Percentiles rank a stretch among this genome's conserved stretches.
Evolutionary conservation across 495 filamentous ascomycete species (phyloP).

Genomic region (Podospora comata): DNA sequence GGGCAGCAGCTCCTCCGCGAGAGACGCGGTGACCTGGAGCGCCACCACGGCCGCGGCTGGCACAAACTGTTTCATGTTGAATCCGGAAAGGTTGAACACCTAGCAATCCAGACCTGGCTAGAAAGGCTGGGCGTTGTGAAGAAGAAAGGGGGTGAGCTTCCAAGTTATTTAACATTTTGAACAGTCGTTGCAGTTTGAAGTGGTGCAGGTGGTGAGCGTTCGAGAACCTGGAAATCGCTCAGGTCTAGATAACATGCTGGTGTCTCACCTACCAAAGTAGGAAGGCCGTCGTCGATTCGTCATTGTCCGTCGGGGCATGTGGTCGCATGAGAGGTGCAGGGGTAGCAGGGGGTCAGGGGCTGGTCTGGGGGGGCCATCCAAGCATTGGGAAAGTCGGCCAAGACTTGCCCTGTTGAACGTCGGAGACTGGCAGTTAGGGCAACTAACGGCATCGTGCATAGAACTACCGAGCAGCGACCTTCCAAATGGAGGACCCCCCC

Average conservation of each 20-base stretch:
- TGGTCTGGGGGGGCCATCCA: not conserved
- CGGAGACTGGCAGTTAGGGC: not conserved
- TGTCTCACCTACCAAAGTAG: conserved; percentile 4
- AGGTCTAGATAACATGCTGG: not conserved
- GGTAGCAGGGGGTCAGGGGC: not conserved
- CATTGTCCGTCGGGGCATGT: not conserved
- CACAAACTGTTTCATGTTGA: conserved; percentile 10
- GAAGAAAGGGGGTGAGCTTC: not conserved
- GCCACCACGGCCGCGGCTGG: conserved; percentile 11
- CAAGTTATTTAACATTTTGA: not conserved
- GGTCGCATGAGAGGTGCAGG: not conserved
- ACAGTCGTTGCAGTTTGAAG: not conserved
- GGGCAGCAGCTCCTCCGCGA: conserved; percentile 12
- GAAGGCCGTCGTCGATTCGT: conserved; percentile 6
- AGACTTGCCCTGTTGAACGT: not conserved
- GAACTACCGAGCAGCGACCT: not conserved
- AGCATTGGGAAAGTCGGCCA: conserved; percentile 10
- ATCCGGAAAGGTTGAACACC: not conserved
- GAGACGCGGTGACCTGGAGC: conserved; percentile 14
- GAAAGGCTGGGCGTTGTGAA: not conserved
- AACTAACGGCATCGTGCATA: not conserved
- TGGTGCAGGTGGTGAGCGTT: not conserved
- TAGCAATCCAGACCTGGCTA: not conserved
- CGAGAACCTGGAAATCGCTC: conserved; percentile 7
- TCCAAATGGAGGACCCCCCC: not conserved